Evolutionary conservation across 2,329 filamentous ascomycete genomes (phyloP).

Genomic region (Pezicula carpinea): DNA sequence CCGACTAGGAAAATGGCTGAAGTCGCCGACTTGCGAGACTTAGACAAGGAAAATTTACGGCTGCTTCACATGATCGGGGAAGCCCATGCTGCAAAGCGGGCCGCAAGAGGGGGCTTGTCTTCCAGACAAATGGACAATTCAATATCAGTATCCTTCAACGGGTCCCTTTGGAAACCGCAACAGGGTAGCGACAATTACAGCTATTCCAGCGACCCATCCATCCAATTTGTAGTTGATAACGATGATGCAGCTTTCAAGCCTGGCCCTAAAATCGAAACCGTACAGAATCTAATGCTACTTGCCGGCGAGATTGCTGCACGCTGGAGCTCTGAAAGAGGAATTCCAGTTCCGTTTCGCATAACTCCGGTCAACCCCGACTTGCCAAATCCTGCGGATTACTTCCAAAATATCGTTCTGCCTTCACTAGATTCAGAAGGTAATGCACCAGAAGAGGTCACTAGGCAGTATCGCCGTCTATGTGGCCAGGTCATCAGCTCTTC

Average conservation of each 20-base stretch:
- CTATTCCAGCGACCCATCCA: constrained; percentile 21
- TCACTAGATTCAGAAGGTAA: constrained; percentile 12
- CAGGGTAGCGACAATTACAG: not conserved
- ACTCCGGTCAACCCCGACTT: constrained; percentile 21
- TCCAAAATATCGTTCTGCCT: constrained; percentile 16
- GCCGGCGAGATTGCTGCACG: constrained; percentile 57
- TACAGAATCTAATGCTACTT: constrained; percentile 52
- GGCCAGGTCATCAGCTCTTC: constrained; percentile 50
- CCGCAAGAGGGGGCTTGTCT: constrained; percentile 10
- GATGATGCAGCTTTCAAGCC: constrained; percentile 4
- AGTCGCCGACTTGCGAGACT: constrained; percentile 34
- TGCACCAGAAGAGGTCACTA: constrained; percentile 6
- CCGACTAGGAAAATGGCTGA: constrained; percentile 39
- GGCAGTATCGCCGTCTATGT: constrained; percentile 30
- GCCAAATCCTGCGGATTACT: constrained; percentile 21
- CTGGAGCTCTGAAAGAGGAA: constrained; percentile 53
- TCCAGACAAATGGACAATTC: not conserved
- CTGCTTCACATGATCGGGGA: constrained; percentile 44
- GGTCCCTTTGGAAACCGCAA: constrained; percentile 2
- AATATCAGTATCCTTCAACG: constrained; percentile 14
- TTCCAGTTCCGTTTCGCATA: constrained; percentile 54
- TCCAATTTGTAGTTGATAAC: constrained; percentile 12
- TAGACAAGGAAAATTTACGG: constrained; percentile 41
- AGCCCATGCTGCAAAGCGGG: constrained; percentile 21
- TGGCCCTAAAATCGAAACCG: constrained; percentile 30